phyloP scores from a whole-genome alignment of 352 stramenopile species.

The Pythium graminicola region DNA sequence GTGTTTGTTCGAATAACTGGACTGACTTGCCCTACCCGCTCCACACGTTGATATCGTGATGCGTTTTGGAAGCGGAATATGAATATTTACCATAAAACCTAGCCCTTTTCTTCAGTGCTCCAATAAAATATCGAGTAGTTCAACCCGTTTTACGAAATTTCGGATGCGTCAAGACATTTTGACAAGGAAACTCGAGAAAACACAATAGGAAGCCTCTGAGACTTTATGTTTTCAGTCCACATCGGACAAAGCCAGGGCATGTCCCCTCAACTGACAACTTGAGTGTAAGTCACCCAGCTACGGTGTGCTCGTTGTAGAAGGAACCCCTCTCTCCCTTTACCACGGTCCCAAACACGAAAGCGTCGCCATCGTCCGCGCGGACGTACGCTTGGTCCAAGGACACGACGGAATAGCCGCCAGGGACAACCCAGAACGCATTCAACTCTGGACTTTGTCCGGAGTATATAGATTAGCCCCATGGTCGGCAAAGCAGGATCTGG shows the following conservation, averaged over 20 bases:
- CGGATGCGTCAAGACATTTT: conserved; percentile 8
- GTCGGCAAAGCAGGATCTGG: conserved; percentile 2
- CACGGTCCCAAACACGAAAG: conserved; percentile 4
- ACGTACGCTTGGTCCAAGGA: not conserved
- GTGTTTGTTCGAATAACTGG: not conserved
- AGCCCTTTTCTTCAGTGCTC: no score
- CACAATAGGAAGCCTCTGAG: conserved; percentile 1
- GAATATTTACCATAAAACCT: no score
- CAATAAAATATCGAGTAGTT: no score
- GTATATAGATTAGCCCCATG: not conserved
- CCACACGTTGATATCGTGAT: no score
- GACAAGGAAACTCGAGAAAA: conserved; percentile 2
- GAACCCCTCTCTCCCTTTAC: conserved; percentile 4
- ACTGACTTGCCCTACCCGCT: conserved; percentile 18
- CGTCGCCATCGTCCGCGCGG: conserved; percentile 1
- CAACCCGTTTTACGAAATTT: no score
- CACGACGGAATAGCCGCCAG: no score
- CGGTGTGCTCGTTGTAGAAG: not conserved
- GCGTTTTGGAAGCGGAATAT: not conserved
- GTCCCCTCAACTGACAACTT: conserved; percentile 6
- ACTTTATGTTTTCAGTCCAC: conserved; percentile 8
- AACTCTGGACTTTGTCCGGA: conserved; percentile 10
- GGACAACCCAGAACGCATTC: not conserved
- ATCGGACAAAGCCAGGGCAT: conserved; percentile 1
- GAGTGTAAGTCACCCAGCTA: conserved; percentile 5